Base-by-base conservation (phyloP, 1,139 yeast genomes). In the Sugiyamaella novakii region DNA sequence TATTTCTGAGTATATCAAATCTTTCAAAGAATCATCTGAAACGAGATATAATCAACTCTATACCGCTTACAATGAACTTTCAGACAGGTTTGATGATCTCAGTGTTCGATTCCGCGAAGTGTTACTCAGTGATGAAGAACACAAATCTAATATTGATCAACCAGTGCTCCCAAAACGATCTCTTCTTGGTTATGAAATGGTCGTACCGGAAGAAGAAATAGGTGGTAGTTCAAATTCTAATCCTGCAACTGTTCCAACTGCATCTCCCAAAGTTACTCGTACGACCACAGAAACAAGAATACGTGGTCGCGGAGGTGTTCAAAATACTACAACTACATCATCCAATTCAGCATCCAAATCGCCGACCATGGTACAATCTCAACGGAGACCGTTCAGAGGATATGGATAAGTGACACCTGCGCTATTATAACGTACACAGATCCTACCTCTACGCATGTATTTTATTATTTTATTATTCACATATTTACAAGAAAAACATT, bases 251-350 rank as follows among this genome's bases (percentile, higher is more conserved):
- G 25, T 14, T 12, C 18, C 36, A 3, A 18, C 38, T 3, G 18
- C 25, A 21, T 29, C 31, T 18, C 46, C 46, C 8, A 34, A 34
- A 12, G 7, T 22, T 7, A 42, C 28, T 25, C 33, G 39, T 15
- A 22, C 39, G 10, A 11, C 25, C 5, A 33, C 46, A 35, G 59
- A 54, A 46, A 44, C 50, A 5, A 50, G 66, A 24, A 57, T 63
- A 36, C 52, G 64, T 4, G 70, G 70, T 15, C 58, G 70, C 3
- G 70, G 70, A 7, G 70, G 70, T 2, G 65, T 65, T 3, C 70
- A 66, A 49, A 66, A 64, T 35, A 45, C 48, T 2, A 15, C 48
- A 8, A 45, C 12, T 24, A 14, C 21, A 3, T 5, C 43, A 3
- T 19, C 38, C 2, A 18, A 19, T 34, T 19, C 38, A 2, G 21